Evolutionary conservation across 768 basidiomycete species (phyloP), one percentile per base, ranked within the genome.

Genomic region (Xanthoconium stramineum): DNA sequence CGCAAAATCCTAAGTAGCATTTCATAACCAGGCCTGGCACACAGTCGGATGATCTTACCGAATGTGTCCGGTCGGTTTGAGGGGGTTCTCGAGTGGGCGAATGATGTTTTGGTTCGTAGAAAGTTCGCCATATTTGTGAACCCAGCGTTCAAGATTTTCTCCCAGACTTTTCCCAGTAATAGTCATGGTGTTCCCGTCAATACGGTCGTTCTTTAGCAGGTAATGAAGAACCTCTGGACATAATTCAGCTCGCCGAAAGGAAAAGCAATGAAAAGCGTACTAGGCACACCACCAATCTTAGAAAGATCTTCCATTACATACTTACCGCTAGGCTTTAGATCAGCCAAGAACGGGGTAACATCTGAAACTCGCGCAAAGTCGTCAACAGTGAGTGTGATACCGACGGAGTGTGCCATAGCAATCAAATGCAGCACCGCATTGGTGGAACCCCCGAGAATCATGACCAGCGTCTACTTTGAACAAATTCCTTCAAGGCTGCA

Each of bases 261-360:
- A 53, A 39, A 47, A 47, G 20, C 37, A 13, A 24, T 46, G 8
- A 10, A 10, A 24, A 10, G 78, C 89, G 59, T 74, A 96, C 94
- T 90, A 5, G 97, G 96, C 62, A 95, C 94, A 54, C 96, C 97
- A 52, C 97, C 97, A 55, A 98, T 86, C 71, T 89, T 91, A 81
- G 91, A 85, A 10, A 99, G 85, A 67, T 98, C 91, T 74, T 95
- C 94, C 94, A 98, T 97, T 64, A 98, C 92, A 78, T 98, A 98
- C 74, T 94, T 94, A 37, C 97, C 97, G 60, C 91, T 94, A 1
- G 97, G 97, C 70, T 95, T 97, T 61, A 99, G 83, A 73, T 99
- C 91, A 24, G 96, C 95, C 60, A 98, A 79, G 82, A 98, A 96
- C 11, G 97, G 97, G 1, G 81, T 85, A 45, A 89, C 84, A 71